Base-by-base conservation (phyloP, 1,284 basidiomycete genomes). In the Albatrellus sp. region DNA sequence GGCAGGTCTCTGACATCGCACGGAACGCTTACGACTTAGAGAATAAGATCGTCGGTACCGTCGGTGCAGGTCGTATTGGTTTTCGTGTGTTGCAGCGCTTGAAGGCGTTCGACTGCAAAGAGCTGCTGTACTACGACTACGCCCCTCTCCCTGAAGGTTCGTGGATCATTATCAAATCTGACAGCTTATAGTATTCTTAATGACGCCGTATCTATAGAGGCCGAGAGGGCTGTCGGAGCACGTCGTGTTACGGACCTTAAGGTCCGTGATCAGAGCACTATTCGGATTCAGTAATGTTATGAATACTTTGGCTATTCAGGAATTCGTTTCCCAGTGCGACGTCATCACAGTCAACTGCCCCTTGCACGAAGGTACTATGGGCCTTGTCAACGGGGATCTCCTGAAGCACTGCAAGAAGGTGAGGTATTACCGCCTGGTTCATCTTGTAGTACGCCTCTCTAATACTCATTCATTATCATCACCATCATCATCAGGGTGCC, bases 51-150 rank as follows among this genome's bases (percentile, higher is more conserved):
- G 78, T 94, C 47, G 90, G 90, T 29, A 91, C 89, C 34, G 82
- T 92, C 48, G 89, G 89, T 50, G 82, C 80, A 54, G 86, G 88
- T 29, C 73, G 88, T 46, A 94, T 96, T 59, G 92, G 90, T 11
- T 90, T 89, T 72, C 77, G 90, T 59, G 87, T 96, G 17, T 73
- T 96, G 39, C 85, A 96, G 65, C 81, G 92, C 49, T 69, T 98
- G 44, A 59, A 77, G 47, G 86, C 89, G 2, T 97, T 98, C 68
- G 73, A 91, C 67, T 79, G 76, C 72, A 93, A 92, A 64, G 89
- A 94, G 60, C 77, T 96, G 42, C 65, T 94, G 45, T 96, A 93
- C 75, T 96, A 86, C 63, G 92, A 97, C 69, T 96, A 96, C 65
- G 71, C 77, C 19, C 68, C 82, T 48, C 77, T 94, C 39, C 85